Evolutionary conservation across 768 basidiomycete genomes (phyloP).

Genomic region (Krasilnikovozyma curviuscula): DNA sequence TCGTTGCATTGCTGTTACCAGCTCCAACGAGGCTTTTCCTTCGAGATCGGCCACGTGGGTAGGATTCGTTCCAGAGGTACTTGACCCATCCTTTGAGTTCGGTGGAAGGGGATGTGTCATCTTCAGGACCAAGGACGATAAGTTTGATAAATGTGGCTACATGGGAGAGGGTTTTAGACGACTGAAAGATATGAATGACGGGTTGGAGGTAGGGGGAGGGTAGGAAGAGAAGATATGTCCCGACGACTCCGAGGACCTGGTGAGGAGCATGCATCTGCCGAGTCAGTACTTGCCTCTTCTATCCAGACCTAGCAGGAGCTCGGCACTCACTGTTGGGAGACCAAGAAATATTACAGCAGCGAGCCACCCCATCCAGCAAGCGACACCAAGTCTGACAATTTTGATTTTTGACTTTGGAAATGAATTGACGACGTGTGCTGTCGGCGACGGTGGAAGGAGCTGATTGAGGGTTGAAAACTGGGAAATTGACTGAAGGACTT

Average conservation of each 20-base stretch:
- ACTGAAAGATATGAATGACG: constrained; percentile 13
- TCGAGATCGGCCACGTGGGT: constrained; percentile 5
- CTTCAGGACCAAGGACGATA: constrained; percentile 15
- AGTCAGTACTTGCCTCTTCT: not conserved
- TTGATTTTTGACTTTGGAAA: not conserved
- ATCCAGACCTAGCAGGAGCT: not conserved
- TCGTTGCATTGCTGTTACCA: not conserved
- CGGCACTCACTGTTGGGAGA: constrained; percentile 4
- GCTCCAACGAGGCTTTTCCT: constrained; percentile 2
- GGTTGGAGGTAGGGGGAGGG: constrained; percentile 21
- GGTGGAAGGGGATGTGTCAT: constrained; percentile 11
- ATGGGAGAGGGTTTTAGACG: constrained; percentile 15
- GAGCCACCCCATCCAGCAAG: constrained; percentile 5
- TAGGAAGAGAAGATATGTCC: constrained; percentile 16
- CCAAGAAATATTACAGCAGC: constrained; percentile 1
- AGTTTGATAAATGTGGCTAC: constrained; percentile 13
- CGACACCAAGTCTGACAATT: not conserved
- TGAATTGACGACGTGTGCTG: not conserved
- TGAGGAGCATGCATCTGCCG: not conserved
- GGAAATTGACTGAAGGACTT: not conserved
- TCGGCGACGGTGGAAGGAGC: not conserved
- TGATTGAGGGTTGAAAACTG: constrained; percentile 3
- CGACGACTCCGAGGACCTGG: constrained; percentile 3
- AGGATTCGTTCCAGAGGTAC: constrained; percentile 8
- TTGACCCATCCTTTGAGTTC: constrained; percentile 10